phyloP scores from a whole-genome alignment of 1,139 yeast genomes.

The Scheffersomyces illinoinensis region DNA sequence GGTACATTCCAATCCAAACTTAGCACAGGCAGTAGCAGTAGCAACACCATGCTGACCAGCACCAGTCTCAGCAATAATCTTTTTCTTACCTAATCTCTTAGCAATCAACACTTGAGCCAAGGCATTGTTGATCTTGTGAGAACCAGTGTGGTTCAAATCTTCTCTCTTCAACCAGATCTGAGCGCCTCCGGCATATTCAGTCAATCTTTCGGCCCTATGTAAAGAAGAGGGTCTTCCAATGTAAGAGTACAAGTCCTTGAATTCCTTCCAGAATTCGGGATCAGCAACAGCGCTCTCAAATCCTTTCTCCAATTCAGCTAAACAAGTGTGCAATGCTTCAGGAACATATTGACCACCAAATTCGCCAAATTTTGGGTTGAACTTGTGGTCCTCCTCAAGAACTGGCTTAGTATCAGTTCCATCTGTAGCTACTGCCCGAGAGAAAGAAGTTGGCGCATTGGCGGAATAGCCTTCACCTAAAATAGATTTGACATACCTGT shows the following conservation, averaged over 20 bases:
- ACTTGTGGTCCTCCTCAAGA: conserved; percentile 57
- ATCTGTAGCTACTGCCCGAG: conserved; percentile 25
- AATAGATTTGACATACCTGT: conserved; percentile 66
- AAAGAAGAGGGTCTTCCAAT: conserved; percentile 96
- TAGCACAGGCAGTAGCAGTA: conserved; percentile 98
- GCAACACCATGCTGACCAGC: conserved; percentile 99
- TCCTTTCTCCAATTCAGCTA: conserved; percentile 83
- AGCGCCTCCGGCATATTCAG: conserved; percentile 94
- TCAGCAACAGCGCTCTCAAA: conserved; percentile 88
- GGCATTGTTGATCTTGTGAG: conserved; percentile 96
- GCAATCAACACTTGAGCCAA: conserved; percentile 93
- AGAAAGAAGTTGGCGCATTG: conserved; percentile 31
- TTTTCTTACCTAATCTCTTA: conserved; percentile 84
- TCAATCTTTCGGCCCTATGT: conserved; percentile 86
- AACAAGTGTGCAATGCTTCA: conserved; percentile 89
- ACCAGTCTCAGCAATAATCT: conserved; percentile 97
- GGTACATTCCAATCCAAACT: conserved; percentile 93
- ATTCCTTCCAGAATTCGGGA: conserved; percentile 91
- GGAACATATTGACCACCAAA: conserved; percentile 99
- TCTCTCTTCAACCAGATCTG: conserved; percentile 98
- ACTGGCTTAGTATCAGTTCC: conserved; percentile 33
- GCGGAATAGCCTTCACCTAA: conserved; percentile 58
- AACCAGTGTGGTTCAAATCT: conserved; percentile 96
- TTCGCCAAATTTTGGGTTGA: conserved; percentile 81
- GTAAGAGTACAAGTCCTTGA: conserved; percentile 73